Percentiles rank a stretch among this genome's conserved stretches.
Evolutionary conservation across 2,329 filamentous ascomycete species (phyloP).

Genomic region (Sporothrix sp.): DNA sequence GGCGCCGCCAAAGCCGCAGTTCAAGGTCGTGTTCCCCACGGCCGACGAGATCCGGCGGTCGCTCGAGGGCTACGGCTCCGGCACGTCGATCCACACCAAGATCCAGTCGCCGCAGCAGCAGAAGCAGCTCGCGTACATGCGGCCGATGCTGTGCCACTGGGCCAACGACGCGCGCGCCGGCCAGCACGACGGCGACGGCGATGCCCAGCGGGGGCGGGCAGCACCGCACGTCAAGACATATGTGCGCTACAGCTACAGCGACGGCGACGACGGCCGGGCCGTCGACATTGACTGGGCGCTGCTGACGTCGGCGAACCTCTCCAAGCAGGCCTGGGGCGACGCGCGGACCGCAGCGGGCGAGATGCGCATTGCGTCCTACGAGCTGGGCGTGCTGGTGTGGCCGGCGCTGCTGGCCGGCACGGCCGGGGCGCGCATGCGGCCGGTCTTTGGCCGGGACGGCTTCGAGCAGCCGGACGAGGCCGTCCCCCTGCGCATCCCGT

Average conservation of each 20-base stretch:
- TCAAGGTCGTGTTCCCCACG: conserved; percentile 73
- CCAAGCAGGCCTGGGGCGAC: conserved; percentile 81
- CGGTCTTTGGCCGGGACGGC: conserved; percentile 54
- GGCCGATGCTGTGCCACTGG: conserved; percentile 67
- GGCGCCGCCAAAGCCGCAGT: conserved; percentile 32
- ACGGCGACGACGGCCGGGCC: background rate
- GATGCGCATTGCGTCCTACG: conserved; percentile 68
- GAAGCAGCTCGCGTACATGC: conserved; percentile 65
- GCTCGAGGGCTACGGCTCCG: conserved; percentile 68
- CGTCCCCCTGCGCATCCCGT: conserved; percentile 72
- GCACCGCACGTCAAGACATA: conserved; percentile 90
- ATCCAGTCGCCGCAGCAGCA: conserved; percentile 58
- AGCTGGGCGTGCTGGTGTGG: conserved; percentile 77
- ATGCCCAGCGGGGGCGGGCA: conserved; percentile 45
- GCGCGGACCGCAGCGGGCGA: conserved; percentile 45
- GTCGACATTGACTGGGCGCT: conserved; percentile 72
- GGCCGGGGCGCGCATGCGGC: conserved; percentile 50
- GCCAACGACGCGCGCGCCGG: conserved; percentile 45
- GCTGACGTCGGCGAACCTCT: conserved; percentile 83
- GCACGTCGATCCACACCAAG: conserved; percentile 74
- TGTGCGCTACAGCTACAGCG: conserved; percentile 41
- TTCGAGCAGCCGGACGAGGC: conserved; percentile 29
- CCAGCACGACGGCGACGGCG: conserved; percentile 40
- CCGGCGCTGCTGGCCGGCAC: conserved; percentile 45
- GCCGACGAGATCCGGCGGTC: conserved; percentile 66